Conservation (phyloP, 306 rosid species). For the Carpinus fangiana region DNA sequence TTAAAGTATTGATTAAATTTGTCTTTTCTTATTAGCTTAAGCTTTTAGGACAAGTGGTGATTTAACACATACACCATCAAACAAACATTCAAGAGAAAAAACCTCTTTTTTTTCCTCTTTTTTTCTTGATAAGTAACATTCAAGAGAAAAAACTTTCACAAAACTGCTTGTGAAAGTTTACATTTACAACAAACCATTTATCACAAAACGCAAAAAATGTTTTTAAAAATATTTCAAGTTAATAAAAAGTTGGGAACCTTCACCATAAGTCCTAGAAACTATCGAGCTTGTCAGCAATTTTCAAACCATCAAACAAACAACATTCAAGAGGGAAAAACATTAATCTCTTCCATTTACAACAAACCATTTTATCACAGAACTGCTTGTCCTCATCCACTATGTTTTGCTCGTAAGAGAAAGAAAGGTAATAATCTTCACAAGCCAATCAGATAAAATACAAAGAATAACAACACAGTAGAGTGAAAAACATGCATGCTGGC, state of each 20-base stretch:
- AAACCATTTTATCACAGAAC: background rate
- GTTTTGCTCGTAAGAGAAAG: too few relatives aligned
- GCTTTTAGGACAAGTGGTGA: too few relatives aligned
- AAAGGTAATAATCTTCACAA: background rate
- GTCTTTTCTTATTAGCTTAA: too few relatives aligned
- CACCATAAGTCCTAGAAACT: background rate
- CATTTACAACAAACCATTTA: too few relatives aligned
- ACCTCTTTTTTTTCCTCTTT: too few relatives aligned
- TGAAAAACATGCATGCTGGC: background rate
- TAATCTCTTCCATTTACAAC: background rate
- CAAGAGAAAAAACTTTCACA: too few relatives aligned
- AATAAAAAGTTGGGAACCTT: background rate
- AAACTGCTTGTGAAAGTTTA: too few relatives aligned
- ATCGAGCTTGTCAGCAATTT: background rate
- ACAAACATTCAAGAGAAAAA: too few relatives aligned
- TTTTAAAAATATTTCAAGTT: background rate
- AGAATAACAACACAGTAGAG: background rate
- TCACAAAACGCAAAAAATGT: background rate
- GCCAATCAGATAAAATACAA: background rate
- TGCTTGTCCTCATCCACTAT: background rate
- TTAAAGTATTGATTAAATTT: too few relatives aligned
- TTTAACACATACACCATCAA: too few relatives aligned
- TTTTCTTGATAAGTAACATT: too few relatives aligned
- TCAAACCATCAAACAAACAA: background rate
- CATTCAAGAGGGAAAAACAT: background rate